A percentile compares a stretch with the other conserved stretches of the same genome.
Evolutionary conservation across 768 basidiomycete species (phyloP).

Genomic region (Crucibulum laeve): DNA sequence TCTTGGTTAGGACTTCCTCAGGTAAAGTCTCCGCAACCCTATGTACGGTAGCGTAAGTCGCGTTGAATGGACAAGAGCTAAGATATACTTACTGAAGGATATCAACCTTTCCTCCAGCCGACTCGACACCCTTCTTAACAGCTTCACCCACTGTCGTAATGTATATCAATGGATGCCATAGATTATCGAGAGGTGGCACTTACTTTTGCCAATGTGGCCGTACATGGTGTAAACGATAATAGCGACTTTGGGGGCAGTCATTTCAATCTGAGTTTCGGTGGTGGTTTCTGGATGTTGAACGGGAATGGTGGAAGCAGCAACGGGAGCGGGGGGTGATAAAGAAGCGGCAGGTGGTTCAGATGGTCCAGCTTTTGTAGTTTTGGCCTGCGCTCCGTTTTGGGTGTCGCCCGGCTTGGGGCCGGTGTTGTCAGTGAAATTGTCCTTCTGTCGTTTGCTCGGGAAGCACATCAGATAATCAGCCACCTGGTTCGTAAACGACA

Average conservation of each 20-base stretch:
- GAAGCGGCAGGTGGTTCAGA: constrained; percentile 3
- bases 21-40: constrained; percentile 67
- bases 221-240: constrained; percentile 56
- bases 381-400: constrained; percentile 12
- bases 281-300: constrained; percentile 44
- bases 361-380: constrained; percentile 22
- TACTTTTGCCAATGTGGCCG: constrained; percentile 49
- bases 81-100: constrained; percentile 37
- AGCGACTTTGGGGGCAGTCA: constrained; percentile 31
- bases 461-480: too few species aligned
- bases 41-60: background rate
- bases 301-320: constrained; percentile 11
- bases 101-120: constrained; percentile 30
- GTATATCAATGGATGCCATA: background rate
- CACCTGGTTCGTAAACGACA: too few species aligned
- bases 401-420: constrained; percentile 8
- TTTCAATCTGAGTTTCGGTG: background rate
- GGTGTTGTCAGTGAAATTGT: constrained; percentile 25
- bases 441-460: constrained; percentile 28
- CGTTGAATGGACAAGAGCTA: background rate
- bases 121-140: constrained; percentile 24
- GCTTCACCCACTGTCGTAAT: constrained; percentile 42
- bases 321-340: constrained; percentile 3
- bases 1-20: constrained; percentile 48
- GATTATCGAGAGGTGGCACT: constrained; percentile 13